phyloP scores from a whole-genome alignment of 306 rosid species.

The Cicer pinnatifidum region DNA sequence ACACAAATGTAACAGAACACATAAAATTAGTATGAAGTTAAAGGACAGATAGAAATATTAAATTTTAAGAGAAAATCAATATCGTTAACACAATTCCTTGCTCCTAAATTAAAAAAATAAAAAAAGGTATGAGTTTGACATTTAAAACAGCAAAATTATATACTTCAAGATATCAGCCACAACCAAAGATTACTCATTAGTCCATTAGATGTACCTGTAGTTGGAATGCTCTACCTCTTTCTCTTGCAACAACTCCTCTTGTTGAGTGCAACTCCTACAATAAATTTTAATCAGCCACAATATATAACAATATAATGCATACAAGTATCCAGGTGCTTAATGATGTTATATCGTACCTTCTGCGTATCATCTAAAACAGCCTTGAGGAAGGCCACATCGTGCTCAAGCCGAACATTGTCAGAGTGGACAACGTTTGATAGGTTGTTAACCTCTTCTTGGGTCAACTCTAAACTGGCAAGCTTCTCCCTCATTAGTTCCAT shows the following conservation, averaged over 20 bases:
- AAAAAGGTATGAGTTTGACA: background rate
- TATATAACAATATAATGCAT: too few species aligned
- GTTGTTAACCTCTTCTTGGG: slow-evolving; percentile 86
- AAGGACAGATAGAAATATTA: too few species aligned
- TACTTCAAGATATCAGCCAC: background rate
- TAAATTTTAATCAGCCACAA: slow-evolving; percentile 29
- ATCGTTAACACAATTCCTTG: too few species aligned
- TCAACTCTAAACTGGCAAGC: slow-evolving; percentile 72
- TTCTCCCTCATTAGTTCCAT: slow-evolving; percentile 78
- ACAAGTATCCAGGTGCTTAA: slow-evolving; percentile 24
- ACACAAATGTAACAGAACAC: too few species aligned
- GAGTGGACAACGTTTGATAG: slow-evolving; percentile 86
- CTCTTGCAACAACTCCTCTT: slow-evolving; percentile 88
- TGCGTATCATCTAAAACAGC: slow-evolving; percentile 93
- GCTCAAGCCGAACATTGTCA: slow-evolving; percentile 92
- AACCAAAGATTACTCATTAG: background rate
- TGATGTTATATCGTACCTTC: slow-evolving; percentile 57
- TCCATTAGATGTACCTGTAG: slow-evolving; percentile 64
- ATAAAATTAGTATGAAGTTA: too few species aligned
- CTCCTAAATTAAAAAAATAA: too few species aligned
- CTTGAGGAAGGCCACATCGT: slow-evolving; percentile 95
- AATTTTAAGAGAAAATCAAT: too few species aligned
- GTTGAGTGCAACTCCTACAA: slow-evolving; percentile 92
- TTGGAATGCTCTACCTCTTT: slow-evolving; percentile 89
- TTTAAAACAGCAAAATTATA: background rate